Evolutionary conservation across 192 early-diverging fungal genomes (phyloP), one percentile per base, ranked within the genome.

Genomic region (Coemansia sp.): DNA sequence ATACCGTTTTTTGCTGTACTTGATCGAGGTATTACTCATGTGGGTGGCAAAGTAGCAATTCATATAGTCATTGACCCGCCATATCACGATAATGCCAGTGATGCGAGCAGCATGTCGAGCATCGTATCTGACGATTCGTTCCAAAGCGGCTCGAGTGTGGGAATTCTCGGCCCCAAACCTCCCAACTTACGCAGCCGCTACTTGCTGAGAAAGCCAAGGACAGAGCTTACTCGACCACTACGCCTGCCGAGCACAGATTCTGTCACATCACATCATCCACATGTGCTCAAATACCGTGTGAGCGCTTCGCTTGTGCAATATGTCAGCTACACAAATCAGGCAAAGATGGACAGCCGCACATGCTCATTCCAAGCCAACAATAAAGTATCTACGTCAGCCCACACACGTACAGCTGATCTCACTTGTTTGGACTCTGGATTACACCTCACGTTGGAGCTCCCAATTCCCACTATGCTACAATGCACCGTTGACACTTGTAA

Each of bases 11-110:
- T n/a, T 29, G n/a, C 17, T 19, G 27, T 55, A 7, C 26, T 55
- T 26, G 53, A 55, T 26, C 23, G n/a, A 12, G 53, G 22, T n/a
- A 6, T 55, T 29, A 1, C 23, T 14, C 29, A 29, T 31, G 26
- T 26, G 25, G 53, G 53, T 14, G 53, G 29, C 6, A 27, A n/a
- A 29, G 27, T 55, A 2, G 6, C 25, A 8, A 7, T 55, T 3
- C 53, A 55, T 17, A 55, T 55, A 0, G 27, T 55, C 4, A 26
- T 55, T 6, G 53, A 55, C 5, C 53, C 53, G n/a, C 53, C 53
- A 26, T 4, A 12, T 1, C 6, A 29, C 14, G 25, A 6, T 2
- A 26, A 55, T 55, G 2, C 10, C 8, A 29, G 21, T 26, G 26
- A 26, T 12, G 0, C 14, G 9, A 27, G 26, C 7, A 31, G 11